Evolutionary conservation across 2,329 filamentous ascomycete species (phyloP), one percentile per base, ranked within the genome.

Genomic region (Xylariomycetidae sp.): DNA sequence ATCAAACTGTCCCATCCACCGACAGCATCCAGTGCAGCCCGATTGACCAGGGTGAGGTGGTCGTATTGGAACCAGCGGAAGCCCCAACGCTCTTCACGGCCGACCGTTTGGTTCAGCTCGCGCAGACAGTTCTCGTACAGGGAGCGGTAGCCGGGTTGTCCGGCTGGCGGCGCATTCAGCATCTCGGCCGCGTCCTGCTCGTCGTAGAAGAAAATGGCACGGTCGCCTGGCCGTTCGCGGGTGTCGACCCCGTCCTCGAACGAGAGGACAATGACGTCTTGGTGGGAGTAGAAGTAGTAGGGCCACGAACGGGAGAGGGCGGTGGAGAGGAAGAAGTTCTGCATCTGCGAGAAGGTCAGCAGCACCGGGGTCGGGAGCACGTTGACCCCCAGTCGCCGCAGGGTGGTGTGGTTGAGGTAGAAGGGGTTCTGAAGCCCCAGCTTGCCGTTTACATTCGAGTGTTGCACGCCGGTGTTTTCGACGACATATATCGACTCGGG

Each of bases 211-310:
- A 49, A 51, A 44, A 44, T 50, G 1, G 48, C 46, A 25, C 43
- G 42, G 37, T 52, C 49, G 2, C 49, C 48, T 4, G 47, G 45
- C 13, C 50, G 47, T 33, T 44, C 42, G 10, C 49, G 35, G 9
- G 40, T 43, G 28, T 54, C 51, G 16, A 48, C 31, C 1, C 51
- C 51, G 20, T 54, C 51, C 20, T 68, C 64, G 34, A 61, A 61
- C 5, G 58, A 58, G 9, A 64, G 42, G 4, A 60, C 59, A 4
- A 61, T 47, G 10, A 72, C 60, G 40, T 75, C 71, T 59, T 70
- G 70, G 47, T 74, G 71, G 10, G 58, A 62, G 63, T 69, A 74
- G 52, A 70, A 75, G 50, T 67, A 75, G 44, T 67, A 59, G 0
- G 56, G 53, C 65, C 68, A 74, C n/a, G 59, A 48, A 18, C 61